Percentiles rank a stretch among this genome's conserved stretches.
phyloP scores from a whole-genome alignment of 2,329 filamentous ascomycete genomes.

The Aspergillus aculeatus region DNA sequence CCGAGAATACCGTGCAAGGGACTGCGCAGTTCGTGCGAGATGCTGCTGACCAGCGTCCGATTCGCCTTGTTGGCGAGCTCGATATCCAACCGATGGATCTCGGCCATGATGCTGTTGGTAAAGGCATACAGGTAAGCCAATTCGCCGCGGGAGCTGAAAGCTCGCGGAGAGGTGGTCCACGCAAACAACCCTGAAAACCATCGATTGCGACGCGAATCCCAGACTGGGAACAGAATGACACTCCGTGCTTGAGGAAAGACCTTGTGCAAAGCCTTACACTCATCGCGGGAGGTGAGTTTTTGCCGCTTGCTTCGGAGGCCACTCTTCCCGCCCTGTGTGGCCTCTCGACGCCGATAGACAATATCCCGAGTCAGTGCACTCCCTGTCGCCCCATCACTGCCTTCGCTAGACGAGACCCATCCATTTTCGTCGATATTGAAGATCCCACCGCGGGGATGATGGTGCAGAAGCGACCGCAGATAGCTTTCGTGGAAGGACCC shows the following conservation, averaged over 20 bases:
- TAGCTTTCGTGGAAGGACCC: conserved; percentile 17
- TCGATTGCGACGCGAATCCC: conserved; percentile 27
- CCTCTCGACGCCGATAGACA: conserved; percentile 2
- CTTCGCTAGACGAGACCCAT: conserved; percentile 21
- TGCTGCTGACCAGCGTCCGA: conserved; percentile 28
- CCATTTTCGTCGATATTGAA: conserved; percentile 24
- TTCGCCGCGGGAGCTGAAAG: conserved; percentile 20
- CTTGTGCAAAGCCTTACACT: background rate
- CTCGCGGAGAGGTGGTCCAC: conserved; percentile 25
- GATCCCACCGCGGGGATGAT: conserved; percentile 22
- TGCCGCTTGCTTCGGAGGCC: conserved; percentile 17
- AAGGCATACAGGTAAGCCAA: conserved; percentile 25
- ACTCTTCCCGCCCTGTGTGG: conserved; percentile 13
- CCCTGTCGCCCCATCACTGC: conserved; percentile 17
- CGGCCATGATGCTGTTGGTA: conserved; percentile 28
- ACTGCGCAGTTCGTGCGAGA: conserved; percentile 33
- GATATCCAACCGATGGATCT: conserved; percentile 24
- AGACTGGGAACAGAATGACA: conserved; percentile 28
- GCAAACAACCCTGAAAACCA: conserved; percentile 25
- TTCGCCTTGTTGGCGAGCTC: conserved; percentile 28
- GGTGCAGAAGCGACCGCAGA: conserved; percentile 19
- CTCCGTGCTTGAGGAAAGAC: conserved; percentile 18
- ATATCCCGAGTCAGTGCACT: conserved; percentile 4
- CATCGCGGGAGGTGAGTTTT: background rate
- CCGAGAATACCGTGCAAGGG: conserved; percentile 35